Evolutionary conservation across 345 rosid genomes (phyloP).

Genomic region (Crucihimalaya himalaica): DNA sequence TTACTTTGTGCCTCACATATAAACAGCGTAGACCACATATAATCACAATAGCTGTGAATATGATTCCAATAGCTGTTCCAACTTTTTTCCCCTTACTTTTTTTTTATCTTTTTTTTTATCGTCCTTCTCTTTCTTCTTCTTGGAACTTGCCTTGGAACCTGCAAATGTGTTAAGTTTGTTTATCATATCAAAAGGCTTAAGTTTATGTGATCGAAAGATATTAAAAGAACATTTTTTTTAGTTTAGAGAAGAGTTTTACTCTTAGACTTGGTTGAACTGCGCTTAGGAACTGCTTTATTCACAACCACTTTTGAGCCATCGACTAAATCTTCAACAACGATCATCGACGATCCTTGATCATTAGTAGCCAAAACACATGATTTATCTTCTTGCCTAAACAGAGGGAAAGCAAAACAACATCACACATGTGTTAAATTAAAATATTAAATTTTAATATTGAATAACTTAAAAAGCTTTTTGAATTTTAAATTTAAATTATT

Average conservation of each 20-base stretch:
- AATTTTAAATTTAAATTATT: no score
- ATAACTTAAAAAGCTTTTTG: no score
- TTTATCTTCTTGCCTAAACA: conserved; percentile 22
- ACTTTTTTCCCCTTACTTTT: no score
- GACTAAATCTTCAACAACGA: neutral
- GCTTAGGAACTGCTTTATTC: conserved; percentile 4
- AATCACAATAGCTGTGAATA: no score
- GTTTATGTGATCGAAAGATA: neutral
- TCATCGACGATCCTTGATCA: neutral
- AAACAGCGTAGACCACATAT: no score
- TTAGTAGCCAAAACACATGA: neutral
- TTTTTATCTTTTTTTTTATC: neutral
- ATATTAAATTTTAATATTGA: neutral
- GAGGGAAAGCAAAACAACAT: neutral
- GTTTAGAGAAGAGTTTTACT: neutral
- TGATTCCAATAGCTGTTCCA: no score
- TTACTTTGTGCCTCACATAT: no score
- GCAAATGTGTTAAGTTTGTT: neutral
- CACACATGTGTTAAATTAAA: no score
- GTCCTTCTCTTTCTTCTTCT: neutral
- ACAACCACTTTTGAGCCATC: conserved; percentile 1
- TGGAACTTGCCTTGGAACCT: conserved; percentile 17
- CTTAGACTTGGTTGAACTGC: neutral
- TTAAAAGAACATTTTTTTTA: neutral
- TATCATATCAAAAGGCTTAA: no score